These are phyloP conservation scores for Schrenkiella parvula DNA, from an alignment of 345 rosid species.

Conservation along the genomic window DNA sequence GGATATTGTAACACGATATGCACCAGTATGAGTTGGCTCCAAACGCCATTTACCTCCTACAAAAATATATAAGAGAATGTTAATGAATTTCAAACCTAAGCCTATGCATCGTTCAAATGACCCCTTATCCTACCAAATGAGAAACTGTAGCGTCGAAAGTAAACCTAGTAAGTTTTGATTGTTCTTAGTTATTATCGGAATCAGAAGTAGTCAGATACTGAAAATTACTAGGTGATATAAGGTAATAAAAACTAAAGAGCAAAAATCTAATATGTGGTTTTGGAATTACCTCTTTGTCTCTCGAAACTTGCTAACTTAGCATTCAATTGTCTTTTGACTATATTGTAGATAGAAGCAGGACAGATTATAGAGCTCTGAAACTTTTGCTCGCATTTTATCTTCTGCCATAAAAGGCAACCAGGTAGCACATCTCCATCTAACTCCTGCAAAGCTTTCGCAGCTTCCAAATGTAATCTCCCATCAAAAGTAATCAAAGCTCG, in stretches of 20 bases:
- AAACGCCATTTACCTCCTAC: slow-evolving; percentile 49
- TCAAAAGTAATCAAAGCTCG: slow-evolving; percentile 67
- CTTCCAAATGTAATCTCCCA: slow-evolving; percentile 87
- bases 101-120: neutral
- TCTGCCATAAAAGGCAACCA: slow-evolving; percentile 78
- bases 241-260: neutral
- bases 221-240: neutral
- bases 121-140: neutral
- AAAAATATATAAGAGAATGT: neutral
- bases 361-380: slow-evolving; percentile 79
- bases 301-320: slow-evolving; percentile 40
- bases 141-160: slow-evolving; percentile 11
- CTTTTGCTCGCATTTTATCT: slow-evolving; percentile 62
- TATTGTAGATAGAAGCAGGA: slow-evolving; percentile 52
- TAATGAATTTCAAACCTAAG: neutral
- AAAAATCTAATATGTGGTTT: slow-evolving; percentile 1
- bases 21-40: slow-evolving; percentile 48
- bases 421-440: slow-evolving; percentile 63
- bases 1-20: slow-evolving; percentile 58
- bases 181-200: neutral
- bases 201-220: neutral
- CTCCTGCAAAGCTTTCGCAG: slow-evolving; percentile 87
- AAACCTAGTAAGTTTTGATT: neutral
- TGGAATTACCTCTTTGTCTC: slow-evolving; percentile 42
- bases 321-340: slow-evolving; percentile 56